These are phyloP conservation scores for Manihot esculenta DNA, from an alignment of 441 rosid species.

Conservation along the genomic window DNA sequence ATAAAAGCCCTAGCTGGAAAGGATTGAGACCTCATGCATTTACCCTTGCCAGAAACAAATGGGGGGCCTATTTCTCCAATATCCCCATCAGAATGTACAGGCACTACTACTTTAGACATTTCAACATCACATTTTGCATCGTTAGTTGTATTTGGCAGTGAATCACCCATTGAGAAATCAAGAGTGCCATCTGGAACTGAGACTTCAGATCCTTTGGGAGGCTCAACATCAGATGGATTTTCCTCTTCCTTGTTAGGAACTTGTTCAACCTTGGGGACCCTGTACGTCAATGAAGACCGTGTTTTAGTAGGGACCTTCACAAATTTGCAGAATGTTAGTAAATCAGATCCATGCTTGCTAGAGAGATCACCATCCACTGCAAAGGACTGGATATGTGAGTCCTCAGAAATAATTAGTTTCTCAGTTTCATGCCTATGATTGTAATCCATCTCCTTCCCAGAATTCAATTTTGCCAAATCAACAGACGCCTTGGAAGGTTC, in stretches of 20 bases:
- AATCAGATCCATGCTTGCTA: slow-evolving; percentile 49
- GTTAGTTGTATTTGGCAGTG: slow-evolving; percentile 29
- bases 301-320: slow-evolving; percentile 80
- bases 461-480: slow-evolving; percentile 30
- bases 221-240: slow-evolving; percentile 37
- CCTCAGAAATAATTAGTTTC: slow-evolving; percentile 41
- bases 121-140: slow-evolving; percentile 36
- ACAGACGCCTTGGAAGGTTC: slow-evolving; percentile 48
- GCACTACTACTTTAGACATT: slow-evolving; percentile 30
- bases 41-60: slow-evolving; percentile 39
- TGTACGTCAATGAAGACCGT: slow-evolving; percentile 67
- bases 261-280: slow-evolving; percentile 41
- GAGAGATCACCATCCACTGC: slow-evolving; percentile 39
- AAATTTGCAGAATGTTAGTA: slow-evolving; percentile 69
- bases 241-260: slow-evolving; percentile 43
- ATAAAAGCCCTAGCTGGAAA: slow-evolving; percentile 50
- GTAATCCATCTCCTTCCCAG: slow-evolving; percentile 41
- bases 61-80: slow-evolving; percentile 34
- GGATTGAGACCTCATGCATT: slow-evolving; percentile 60
- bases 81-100: slow-evolving; percentile 35
- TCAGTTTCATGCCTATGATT: slow-evolving; percentile 34
- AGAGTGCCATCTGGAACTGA: slow-evolving; percentile 35
- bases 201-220: slow-evolving; percentile 32
- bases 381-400: no score
- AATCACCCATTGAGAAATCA: slow-evolving; percentile 30